These are phyloP conservation scores for Annulohypoxylon maeteangense DNA, from an alignment of 495 filamentous ascomycete species.

Conservation along the genomic window DNA sequence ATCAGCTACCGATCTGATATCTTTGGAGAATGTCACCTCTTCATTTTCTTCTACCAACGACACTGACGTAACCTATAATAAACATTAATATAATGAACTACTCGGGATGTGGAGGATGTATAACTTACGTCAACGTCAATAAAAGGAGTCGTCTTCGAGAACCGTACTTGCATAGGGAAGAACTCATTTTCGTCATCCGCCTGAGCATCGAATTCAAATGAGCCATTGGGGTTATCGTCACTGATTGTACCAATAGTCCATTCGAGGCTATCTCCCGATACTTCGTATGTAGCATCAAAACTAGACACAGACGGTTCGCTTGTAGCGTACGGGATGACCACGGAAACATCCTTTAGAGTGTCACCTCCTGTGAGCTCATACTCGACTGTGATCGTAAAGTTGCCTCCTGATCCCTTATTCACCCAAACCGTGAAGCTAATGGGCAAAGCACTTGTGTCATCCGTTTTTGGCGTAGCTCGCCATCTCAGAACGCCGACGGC, in stretches of 20 bases:
- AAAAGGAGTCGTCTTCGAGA: conserved; percentile 86
- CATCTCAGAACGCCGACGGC: conserved; percentile 89
- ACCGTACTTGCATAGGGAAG: conserved; percentile 94
- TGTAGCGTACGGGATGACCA: conserved; percentile 84
- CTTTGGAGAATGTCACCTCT: conserved; percentile 86
- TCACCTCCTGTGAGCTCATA: conserved; percentile 86
- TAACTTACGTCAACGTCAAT: conserved; percentile 89
- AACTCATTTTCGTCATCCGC: conserved; percentile 88
- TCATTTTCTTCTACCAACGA: conserved; percentile 82
- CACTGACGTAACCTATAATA: conserved; percentile 71
- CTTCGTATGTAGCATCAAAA: conserved; percentile 94
- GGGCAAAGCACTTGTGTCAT: conserved; percentile 79
- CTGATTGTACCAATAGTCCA: conserved; percentile 89
- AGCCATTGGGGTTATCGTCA: conserved; percentile 80
- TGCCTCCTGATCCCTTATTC: conserved; percentile 80
- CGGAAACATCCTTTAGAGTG: conserved; percentile 81
- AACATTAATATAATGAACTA: conserved; percentile 30
- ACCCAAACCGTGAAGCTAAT: conserved; percentile 97
- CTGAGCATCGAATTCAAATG: conserved; percentile 93
- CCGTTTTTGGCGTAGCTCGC: conserved; percentile 77
- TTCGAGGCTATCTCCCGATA: conserved; percentile 90
- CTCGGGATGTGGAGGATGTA: neutral
- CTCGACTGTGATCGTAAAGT: conserved; percentile 88
- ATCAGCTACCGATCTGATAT: conserved; percentile 85
- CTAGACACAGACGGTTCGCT: conserved; percentile 88